Base-by-base conservation (phyloP, 805 yeast species). In the Metschnikowia lachancei region DNA sequence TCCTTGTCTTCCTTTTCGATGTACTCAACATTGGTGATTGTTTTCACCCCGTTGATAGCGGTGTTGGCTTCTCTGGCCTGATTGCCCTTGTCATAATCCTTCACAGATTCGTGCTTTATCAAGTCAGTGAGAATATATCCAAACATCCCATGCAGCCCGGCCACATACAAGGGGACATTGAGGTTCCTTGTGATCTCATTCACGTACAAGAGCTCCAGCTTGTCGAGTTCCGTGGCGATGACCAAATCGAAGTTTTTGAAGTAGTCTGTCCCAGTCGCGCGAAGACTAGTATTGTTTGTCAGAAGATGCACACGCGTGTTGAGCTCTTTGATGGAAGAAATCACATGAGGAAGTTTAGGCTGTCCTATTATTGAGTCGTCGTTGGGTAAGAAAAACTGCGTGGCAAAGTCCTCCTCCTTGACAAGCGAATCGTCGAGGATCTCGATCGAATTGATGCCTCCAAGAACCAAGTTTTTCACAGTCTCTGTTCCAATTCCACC, bases 91-190 rank as follows among this genome's bases (percentile, higher is more conserved):
- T 77, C 78, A 46, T 74, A 76, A 33, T 78, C 81, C 39, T 77
- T 75, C 3, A 65, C 67, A 2, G 87, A 74, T 28, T 73, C 70
- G 64, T 87, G 89, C 39, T 71, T 62, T 10, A 88, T 77, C 50
- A 92, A 72, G 64, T 94, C 99, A 3, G 82, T 81, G 60, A 91
- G 84, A 1, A 88, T 76, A 58, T 80, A 87, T 1, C 96, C 96
- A 62, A 78, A 89, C 60, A 91, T 68, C 0, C 99, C 99, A 62
- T 85, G 85, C 2, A 81, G 60, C 0, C 83, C 84, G 1, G 87
- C 68, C 13, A 78, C 74, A 61, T 86, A 89, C 26, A 94, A 71
- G 3, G 96, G 87, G 16, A 83, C 75, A 24, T 72, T 70, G 16
- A 74, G 66, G 2, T 57, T 41, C 54, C 97, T 77, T 7, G 91